A percentile compares a stretch with the other conserved stretches of the same genome.
Conservation (phyloP, 352 stramenopile species). For the Pythium pectinolyticum region DNA sequence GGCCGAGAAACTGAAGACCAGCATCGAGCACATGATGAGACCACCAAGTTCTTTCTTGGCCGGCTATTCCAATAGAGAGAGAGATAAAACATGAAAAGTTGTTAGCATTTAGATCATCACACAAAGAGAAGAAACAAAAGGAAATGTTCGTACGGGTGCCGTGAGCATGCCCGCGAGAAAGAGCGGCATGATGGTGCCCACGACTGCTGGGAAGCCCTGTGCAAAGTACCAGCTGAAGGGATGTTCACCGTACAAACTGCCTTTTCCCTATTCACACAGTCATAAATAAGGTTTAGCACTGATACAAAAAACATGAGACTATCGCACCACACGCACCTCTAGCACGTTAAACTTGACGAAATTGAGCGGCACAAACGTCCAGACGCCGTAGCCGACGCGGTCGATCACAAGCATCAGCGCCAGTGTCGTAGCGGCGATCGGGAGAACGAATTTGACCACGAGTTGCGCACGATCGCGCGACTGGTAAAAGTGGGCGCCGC, state of each 20-base stretch:
- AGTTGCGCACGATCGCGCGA: slow-evolving; percentile 40
- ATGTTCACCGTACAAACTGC: slow-evolving; percentile 79
- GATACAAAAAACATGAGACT: no score
- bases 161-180: slow-evolving; percentile 60
- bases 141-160: slow-evolving; percentile 38
- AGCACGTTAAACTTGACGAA: slow-evolving; percentile 89
- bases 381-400: slow-evolving; percentile 69
- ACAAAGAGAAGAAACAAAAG: neutral
- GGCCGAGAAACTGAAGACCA: slow-evolving; percentile 73
- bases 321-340: slow-evolving; percentile 38
- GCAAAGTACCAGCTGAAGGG: slow-evolving; percentile 85
- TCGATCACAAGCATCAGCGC: slow-evolving; percentile 74
- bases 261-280: slow-evolving; percentile 54
- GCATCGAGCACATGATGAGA: slow-evolving; percentile 65
- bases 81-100: neutral
- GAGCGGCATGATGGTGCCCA: slow-evolving; percentile 49
- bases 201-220: slow-evolving; percentile 73
- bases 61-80: slow-evolving; percentile 22
- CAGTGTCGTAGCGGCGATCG: slow-evolving; percentile 57
- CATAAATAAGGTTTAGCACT: no score
- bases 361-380: slow-evolving; percentile 85
- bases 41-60: slow-evolving; percentile 69
- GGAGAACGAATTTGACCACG: slow-evolving; percentile 48
- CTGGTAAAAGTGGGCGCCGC: slow-evolving; percentile 53
- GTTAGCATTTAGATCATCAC: no score